Base-by-base conservation (phyloP, 257 asterid species). In the Solanum chilense region DNA sequence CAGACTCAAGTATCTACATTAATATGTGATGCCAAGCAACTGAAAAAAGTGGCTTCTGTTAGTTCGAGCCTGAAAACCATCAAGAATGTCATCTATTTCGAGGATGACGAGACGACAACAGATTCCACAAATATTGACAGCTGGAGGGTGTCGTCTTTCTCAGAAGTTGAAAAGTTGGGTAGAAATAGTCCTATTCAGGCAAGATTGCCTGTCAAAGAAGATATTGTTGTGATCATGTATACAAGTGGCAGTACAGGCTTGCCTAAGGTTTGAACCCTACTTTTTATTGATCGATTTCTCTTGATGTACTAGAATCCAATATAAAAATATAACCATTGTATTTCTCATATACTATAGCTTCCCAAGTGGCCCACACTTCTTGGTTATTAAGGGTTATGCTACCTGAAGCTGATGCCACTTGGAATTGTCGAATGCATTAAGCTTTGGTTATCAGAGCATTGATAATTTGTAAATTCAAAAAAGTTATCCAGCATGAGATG, bases 181-280 rank as follows among this genome's bases (percentile, higher is more conserved):
- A 92, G 86, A 85, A 83, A 71, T 90, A 90, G 86, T 88, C 92
- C 95, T 86, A 90, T 91, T 89, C 90, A 76, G 42, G 90, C 99
- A 77, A 93, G 89, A 49, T 83, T 91, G 86, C 99, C 99, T 20
- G 90, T 87, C 88, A 96, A 95, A 91, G 92, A 92, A 88, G 99
- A 96, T 89, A 90, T 91, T 89, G 99, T 96, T 87, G 97, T 96
- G 87, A 92, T 96, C 87, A 96, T 96, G 99, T 96, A 93, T 92
- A 95, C 99, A n/a, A 96, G 98, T 93, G 99, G 99, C 88, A 96
- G 99, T 87, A 95, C 99, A 73, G 98, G 98, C 92, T 90, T 94
- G 82, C 99, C 98, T 77, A 96, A 96, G 99, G 99, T 96, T 71
- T 13, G 66, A 27, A 27, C 64, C 89, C 8, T 74, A 31, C 75